Conservation (phyloP, 2,329 filamentous ascomycete species). For the Epichloe brachyelytri region DNA sequence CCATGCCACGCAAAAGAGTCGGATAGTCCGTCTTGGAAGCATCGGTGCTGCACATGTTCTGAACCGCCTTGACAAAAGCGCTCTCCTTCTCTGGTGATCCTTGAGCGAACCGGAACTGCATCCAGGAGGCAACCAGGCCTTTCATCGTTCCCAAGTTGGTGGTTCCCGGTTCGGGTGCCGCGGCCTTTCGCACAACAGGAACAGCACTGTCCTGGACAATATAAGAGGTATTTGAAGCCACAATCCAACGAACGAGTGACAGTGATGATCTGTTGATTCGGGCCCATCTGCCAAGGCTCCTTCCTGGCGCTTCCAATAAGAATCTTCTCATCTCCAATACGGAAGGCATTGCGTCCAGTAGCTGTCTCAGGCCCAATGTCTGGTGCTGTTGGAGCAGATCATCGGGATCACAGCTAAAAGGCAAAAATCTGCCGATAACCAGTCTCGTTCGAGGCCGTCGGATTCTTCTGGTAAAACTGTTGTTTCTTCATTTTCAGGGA, state of each 20-base stretch:
- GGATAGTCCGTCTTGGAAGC: slow-evolving; percentile 34
- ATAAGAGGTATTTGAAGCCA: slow-evolving; percentile 79
- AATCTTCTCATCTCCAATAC: slow-evolving; percentile 44
- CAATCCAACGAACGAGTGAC: slow-evolving; percentile 69
- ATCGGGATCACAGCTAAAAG: slow-evolving; percentile 14
- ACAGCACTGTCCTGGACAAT: slow-evolving; percentile 53
- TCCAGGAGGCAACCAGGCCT: slow-evolving; percentile 29
- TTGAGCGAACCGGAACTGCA: slow-evolving; percentile 81
- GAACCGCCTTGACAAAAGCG: slow-evolving; percentile 54
- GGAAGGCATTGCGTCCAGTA: slow-evolving; percentile 47
- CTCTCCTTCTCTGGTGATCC: slow-evolving; percentile 80
- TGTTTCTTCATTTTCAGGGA: not conserved
- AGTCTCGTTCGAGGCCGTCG: slow-evolving; percentile 1
- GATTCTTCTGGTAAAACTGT: not conserved
- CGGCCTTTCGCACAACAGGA: not conserved
- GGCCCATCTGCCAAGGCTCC: slow-evolving; percentile 30
- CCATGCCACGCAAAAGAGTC: slow-evolving; percentile 80
- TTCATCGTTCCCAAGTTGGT: not conserved
- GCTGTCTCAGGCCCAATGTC: slow-evolving; percentile 23
- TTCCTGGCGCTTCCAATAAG: slow-evolving; percentile 27
- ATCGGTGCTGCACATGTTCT: slow-evolving; percentile 19
- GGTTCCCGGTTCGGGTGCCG: not conserved
- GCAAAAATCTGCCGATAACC: slow-evolving; percentile 12
- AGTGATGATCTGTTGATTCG: slow-evolving; percentile 52
- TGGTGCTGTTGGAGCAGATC: slow-evolving; percentile 6